Percentiles rank a stretch among this genome's conserved stretches.
phyloP scores from a whole-genome alignment of 768 basidiomycete species.

The Panaeolus cyanescens region DNA sequence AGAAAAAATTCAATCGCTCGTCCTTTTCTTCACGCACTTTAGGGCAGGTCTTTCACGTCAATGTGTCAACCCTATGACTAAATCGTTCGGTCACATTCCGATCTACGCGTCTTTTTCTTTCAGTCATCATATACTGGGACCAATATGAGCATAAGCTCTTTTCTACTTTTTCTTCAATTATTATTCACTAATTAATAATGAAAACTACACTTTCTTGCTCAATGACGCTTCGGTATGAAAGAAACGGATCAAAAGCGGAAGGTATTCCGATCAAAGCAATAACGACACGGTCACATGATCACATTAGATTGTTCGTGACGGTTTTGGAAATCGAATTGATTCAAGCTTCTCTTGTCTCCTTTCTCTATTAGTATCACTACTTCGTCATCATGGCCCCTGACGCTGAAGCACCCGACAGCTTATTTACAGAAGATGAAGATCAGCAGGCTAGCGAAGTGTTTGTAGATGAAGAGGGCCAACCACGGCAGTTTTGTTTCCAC shows the following conservation, averaged over 20 bases:
- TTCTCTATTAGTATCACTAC: too few species aligned
- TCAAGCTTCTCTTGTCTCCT: too few species aligned
- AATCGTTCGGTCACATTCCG: background rate
- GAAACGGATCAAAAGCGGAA: background rate
- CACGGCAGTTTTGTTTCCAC: slow-evolving; percentile 36
- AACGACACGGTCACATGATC: background rate
- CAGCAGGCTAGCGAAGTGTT: slow-evolving; percentile 5
- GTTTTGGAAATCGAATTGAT: too few species aligned
- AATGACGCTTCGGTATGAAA: background rate
- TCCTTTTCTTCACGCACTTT: slow-evolving; percentile 15
- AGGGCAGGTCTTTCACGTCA: slow-evolving; percentile 17
- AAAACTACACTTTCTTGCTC: background rate
- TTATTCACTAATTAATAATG: too few species aligned
- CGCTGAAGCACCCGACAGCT: background rate
- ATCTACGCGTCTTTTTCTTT: too few species aligned
- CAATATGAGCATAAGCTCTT: too few species aligned
- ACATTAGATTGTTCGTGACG: too few species aligned
- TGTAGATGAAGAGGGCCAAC: slow-evolving; percentile 17
- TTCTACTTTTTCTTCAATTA: too few species aligned
- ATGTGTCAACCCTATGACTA: background rate
- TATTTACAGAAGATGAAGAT: background rate
- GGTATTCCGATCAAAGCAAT: background rate
- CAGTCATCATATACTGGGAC: too few species aligned
- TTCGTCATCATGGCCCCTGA: background rate
- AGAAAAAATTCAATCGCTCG: background rate